A percentile compares a stretch with the other conserved stretches of the same genome.
phyloP scores from a whole-genome alignment of 2,329 filamentous ascomycete species.

The Dendrostoma leiphaemia region DNA sequence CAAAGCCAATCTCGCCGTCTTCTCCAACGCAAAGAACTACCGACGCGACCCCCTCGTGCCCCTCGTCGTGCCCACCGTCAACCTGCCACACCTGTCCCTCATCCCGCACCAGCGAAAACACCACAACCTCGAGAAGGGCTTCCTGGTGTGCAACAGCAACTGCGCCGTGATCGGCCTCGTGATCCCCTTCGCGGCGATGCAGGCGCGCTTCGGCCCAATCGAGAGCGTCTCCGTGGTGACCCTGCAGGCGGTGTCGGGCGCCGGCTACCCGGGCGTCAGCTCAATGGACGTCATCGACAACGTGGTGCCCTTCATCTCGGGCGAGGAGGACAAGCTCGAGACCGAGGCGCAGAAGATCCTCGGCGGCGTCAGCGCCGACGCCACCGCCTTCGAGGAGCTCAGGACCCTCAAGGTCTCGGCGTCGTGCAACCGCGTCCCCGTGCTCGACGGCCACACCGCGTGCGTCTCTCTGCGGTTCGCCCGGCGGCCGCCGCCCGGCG shows the following conservation, averaged over 20 bases:
- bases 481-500: conserved; percentile 69
- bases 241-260: conserved; percentile 90
- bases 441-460: conserved; percentile 93
- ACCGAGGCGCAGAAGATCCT: conserved; percentile 94
- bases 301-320: conserved; percentile 87
- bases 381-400: conserved; percentile 76
- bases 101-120: conserved; percentile 84
- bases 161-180: conserved; percentile 96
- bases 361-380: conserved; percentile 67
- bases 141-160: conserved; percentile 97
- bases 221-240: conserved; percentile 78
- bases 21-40: conserved; percentile 98
- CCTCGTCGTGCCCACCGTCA: conserved; percentile 92
- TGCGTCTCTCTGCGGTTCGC: conserved; percentile 86
- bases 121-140: conserved; percentile 74
- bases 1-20: conserved; percentile 82
- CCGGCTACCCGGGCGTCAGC: conserved; percentile 85
- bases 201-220: conserved; percentile 81
- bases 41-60: conserved; percentile 86
- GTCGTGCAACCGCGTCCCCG: conserved; percentile 90
- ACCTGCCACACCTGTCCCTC: conserved; percentile 80
- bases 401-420: conserved; percentile 73
- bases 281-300: conserved; percentile 97
- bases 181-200: conserved; percentile 88
- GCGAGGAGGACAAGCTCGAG: conserved; percentile 96